Conservation (phyloP, 1,284 basidiomycete species). For the Papiliotrema terrestris region DNA sequence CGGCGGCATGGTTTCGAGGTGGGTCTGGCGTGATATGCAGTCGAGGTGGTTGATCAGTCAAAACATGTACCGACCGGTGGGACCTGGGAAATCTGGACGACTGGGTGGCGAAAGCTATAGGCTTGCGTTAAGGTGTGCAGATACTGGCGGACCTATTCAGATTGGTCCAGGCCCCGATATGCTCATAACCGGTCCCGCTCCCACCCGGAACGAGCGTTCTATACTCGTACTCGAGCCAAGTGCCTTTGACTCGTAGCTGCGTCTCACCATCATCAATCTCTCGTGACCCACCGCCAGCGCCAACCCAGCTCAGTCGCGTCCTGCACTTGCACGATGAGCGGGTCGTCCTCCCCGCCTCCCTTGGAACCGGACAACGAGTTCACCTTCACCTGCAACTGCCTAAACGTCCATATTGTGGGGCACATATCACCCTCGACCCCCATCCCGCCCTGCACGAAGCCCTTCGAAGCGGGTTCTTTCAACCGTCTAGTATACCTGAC, state of each 20-base stretch:
- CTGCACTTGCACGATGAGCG: neutral
- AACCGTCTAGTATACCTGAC: constrained; percentile 15
- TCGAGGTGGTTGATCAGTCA: neutral
- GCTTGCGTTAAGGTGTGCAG: neutral
- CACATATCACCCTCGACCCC: neutral
- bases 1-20: constrained; percentile 39
- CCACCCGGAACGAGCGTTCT: neutral
- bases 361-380: constrained; percentile 8
- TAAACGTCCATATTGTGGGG: constrained; percentile 28
- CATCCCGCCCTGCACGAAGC: neutral
- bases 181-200: neutral
- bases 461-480: neutral
- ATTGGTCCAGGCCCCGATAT: neutral
- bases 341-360: neutral
- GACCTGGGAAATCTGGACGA: neutral
- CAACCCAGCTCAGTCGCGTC: neutral
- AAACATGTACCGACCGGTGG: neutral
- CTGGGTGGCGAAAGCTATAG: constrained; percentile 2
- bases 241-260: neutral
- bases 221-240: neutral
- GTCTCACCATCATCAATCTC: too few species aligned
- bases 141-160: neutral
- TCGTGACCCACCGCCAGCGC: neutral
- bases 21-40: constrained; percentile 6
- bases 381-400: constrained; percentile 30